Conservation (phyloP, 768 basidiomycete genomes). For the Podaxis rugospora region DNA sequence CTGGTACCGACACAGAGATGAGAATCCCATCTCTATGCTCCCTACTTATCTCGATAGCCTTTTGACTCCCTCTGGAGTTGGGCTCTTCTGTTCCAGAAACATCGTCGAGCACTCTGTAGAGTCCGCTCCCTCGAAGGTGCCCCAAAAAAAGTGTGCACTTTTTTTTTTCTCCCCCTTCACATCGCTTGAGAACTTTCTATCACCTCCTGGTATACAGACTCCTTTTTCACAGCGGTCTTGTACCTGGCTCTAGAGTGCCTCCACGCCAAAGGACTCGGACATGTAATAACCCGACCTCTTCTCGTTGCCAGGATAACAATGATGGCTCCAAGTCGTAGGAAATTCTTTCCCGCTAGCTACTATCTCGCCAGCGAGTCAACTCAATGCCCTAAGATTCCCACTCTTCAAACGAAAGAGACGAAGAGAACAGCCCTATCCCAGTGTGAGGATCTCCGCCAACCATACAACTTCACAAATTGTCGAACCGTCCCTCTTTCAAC, state of each 20-base stretch:
- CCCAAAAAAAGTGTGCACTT: constrained; percentile 13
- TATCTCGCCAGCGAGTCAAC: neutral
- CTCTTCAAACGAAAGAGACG: neutral
- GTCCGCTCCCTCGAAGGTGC: constrained; percentile 15
- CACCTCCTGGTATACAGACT: neutral
- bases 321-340: neutral
- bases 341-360: neutral
- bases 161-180: neutral
- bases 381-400: neutral
- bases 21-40: constrained; percentile 3
- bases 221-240: neutral
- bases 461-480: neutral
- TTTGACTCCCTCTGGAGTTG: constrained; percentile 20
- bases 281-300: neutral
- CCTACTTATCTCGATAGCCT: constrained; percentile 25
- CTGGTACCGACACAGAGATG: constrained; percentile 12
- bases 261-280: neutral
- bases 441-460: neutral
- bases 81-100: constrained; percentile 20
- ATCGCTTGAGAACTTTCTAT: neutral
- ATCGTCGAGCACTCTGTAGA: constrained; percentile 12
- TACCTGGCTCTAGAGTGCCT: neutral
- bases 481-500: neutral
- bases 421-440: neutral
- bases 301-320: neutral